These are phyloP conservation scores for Hanseniaspora meyeri DNA, from an alignment of 805 yeast genomes.

Conservation along the genomic window DNA sequence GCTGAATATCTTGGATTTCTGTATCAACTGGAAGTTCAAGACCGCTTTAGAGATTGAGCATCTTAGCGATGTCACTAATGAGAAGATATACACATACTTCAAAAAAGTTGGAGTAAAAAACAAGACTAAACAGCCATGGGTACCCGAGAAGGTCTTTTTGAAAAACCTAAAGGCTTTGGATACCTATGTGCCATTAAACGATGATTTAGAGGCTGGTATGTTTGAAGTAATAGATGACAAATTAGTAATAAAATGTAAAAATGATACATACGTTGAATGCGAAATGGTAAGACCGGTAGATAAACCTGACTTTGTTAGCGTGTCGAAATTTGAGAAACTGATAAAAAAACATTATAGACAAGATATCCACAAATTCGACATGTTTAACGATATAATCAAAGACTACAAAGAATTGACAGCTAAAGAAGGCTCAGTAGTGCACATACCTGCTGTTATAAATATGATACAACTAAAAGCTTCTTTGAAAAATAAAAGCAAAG, in stretches of 20 bases:
- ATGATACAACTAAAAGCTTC: neutral
- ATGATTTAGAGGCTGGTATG: neutral
- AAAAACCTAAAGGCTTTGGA: neutral
- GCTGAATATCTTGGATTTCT: neutral
- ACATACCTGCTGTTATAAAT: neutral
- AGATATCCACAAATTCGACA: neutral
- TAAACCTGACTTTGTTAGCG: neutral
- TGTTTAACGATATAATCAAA: neutral
- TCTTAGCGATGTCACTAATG: neutral
- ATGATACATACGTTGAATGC: neutral
- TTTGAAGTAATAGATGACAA: neutral
- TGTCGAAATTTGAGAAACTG: neutral
- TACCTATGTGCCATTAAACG: neutral
- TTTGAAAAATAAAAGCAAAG: neutral
- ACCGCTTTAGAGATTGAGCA: neutral
- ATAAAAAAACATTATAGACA: constrained; percentile 7
- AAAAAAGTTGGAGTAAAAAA: neutral
- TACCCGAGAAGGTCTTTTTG: constrained; percentile 1
- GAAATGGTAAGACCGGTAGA: neutral
- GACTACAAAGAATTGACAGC: neutral
- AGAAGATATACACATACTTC: neutral
- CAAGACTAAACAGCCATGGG: neutral
- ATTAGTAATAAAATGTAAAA: neutral
- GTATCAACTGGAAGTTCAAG: neutral
- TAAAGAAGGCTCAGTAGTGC: neutral